A percentile compares a stretch with the other conserved stretches of the same genome.
phyloP scores from a whole-genome alignment of 1,284 basidiomycete species.

The Peniophora sp. region DNA sequence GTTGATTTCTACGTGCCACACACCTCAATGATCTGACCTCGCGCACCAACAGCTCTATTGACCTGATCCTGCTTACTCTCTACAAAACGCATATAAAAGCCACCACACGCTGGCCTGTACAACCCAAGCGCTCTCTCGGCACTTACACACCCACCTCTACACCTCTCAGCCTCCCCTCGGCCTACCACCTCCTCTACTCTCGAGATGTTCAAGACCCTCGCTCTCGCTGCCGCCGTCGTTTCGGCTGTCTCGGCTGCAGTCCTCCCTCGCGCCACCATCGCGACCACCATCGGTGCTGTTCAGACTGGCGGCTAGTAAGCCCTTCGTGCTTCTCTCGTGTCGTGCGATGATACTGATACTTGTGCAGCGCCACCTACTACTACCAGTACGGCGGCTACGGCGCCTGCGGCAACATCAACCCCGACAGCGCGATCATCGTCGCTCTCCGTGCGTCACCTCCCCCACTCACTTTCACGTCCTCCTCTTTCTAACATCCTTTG shows the following conservation, averaged over 20 bases:
- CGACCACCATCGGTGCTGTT: background rate
- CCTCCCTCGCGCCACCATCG: background rate
- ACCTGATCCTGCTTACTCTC: too few species aligned
- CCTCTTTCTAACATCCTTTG: background rate
- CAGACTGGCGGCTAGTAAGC: background rate
- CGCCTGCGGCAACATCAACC: background rate
- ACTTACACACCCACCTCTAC: too few species aligned
- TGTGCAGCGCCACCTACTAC: background rate
- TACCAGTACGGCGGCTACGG: background rate
- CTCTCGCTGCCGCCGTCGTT: background rate
- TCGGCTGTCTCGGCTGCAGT: background rate
- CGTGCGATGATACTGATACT: background rate
- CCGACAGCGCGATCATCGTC: background rate
- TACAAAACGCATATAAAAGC: too few species aligned
- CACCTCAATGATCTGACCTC: too few species aligned
- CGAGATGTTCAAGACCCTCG: background rate
- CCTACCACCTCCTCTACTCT: background rate
- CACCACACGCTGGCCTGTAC: too few species aligned
- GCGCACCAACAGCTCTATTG: too few species aligned
- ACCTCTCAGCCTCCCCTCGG: too few species aligned
- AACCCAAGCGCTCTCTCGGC: too few species aligned
- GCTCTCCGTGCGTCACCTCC: background rate
- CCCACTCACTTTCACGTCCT: background rate
- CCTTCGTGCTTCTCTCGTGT: background rate
- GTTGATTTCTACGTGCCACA: too few species aligned